Evolutionary conservation across 345 rosid species (phyloP), one percentile per base, ranked within the genome.

Genomic region (Cardamine resedifolia): DNA sequence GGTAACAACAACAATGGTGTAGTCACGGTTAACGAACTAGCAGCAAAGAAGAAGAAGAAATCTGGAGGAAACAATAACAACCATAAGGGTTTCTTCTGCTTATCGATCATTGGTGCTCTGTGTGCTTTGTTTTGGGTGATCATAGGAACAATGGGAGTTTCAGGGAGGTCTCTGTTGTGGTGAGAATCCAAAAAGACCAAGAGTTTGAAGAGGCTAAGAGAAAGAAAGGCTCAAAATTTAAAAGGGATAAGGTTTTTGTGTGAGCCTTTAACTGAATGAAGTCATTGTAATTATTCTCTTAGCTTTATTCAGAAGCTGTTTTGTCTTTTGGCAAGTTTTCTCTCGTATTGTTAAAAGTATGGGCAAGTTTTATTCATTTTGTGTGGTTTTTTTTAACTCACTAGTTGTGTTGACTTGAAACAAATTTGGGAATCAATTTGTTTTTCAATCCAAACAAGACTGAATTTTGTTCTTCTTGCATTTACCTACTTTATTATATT

Each of bases 81-180:
- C 21, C 49, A 45, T 58, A 80, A 64, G 74, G 79, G 87, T 23
- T 72, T 90, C 50, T 45, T 87, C 51, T 63, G 85, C 41, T 53
- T 88, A 28, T 86, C 86, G 2, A 62, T 86, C 58, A 36, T 93
- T 39, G 98, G 87, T 23, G 89, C 81, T 12, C 49, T 88, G 43
- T 86, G 82, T 74, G 96, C 92, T 39, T 52, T 90, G 20, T 75
- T 85, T 64, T 88, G 90, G 89, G 74, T 86, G 28, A 78, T 85
- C 48, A 66, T 82, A 19, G 97, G 96, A 77, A 75, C 77, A 15
- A 62, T 79, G 23, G 81, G 87, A 75, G 50, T 81, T 49, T 66
- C 82, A 64, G 78, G 82, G 45, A 71, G 81, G 70, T 76, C 77
- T 49, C 11, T 74, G 5, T 15, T 74, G 24, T 74, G 67, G 60